Percentiles rank a stretch among this genome's conserved stretches.
Conservation (phyloP, 2,329 filamentous ascomycete species). For the Talaromyces rugulosus region DNA sequence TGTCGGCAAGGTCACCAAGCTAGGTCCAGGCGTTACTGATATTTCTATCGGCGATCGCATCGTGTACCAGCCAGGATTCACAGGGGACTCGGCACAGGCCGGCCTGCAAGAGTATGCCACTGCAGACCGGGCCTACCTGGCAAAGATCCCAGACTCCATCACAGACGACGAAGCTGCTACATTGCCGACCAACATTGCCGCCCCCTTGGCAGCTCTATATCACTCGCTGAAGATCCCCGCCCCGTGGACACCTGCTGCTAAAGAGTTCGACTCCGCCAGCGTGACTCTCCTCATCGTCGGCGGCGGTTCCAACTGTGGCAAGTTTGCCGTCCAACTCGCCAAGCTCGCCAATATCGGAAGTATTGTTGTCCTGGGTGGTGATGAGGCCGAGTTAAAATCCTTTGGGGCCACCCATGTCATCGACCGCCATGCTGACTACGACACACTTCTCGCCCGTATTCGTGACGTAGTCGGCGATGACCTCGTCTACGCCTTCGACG, state of each 20-base stretch:
- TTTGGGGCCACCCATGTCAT: constrained; percentile 41
- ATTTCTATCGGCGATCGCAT: constrained; percentile 29
- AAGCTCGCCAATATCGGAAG: constrained; percentile 31
- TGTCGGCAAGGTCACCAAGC: constrained; percentile 28
- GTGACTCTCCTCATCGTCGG: constrained; percentile 22
- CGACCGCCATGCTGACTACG: constrained; percentile 34
- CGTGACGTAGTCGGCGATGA: constrained; percentile 36
- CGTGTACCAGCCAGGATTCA: constrained; percentile 14
- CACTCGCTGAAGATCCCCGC: constrained; percentile 5
- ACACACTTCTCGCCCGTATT: constrained; percentile 26
- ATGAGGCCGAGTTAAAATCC: constrained; percentile 26
- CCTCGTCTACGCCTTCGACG: constrained; percentile 36
- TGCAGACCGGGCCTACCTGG: constrained; percentile 24
- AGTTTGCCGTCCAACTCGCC: constrained; percentile 22
- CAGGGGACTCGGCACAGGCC: constrained; percentile 17
- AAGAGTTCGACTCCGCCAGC: constrained; percentile 7
- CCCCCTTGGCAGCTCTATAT: constrained; percentile 34
- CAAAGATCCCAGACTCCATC: constrained; percentile 30
- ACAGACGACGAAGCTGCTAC: constrained; percentile 35
- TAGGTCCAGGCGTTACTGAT: constrained; percentile 21
- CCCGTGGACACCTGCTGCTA: constrained; percentile 16
- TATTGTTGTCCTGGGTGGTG: constrained; percentile 35
- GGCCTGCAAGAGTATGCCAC: constrained; percentile 39
- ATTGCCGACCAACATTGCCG: constrained; percentile 33
- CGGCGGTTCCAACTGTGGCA: constrained; percentile 21